Conservation (phyloP, 768 basidiomycete species). For the Boletellus sp. region DNA sequence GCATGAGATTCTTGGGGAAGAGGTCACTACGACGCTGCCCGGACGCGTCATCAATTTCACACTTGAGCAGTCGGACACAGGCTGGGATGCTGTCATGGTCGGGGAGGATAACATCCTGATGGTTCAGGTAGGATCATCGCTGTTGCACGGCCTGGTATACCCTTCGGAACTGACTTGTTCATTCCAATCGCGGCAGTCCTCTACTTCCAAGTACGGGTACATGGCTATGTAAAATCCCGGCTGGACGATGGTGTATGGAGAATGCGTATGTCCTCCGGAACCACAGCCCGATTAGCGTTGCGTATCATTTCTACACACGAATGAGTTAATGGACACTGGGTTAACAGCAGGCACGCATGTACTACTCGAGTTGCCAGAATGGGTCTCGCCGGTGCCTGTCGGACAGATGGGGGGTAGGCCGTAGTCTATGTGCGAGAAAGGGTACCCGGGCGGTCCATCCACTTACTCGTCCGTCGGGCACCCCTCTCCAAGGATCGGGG, state of each 20-base stretch:
- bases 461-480: background rate
- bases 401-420: too few species aligned
- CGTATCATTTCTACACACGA: background rate
- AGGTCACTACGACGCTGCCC: constrained; percentile 28
- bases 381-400: too few species aligned
- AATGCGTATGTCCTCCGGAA: background rate
- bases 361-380: too few species aligned
- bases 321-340: background rate
- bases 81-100: constrained; percentile 34
- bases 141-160: background rate
- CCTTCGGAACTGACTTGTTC: background rate
- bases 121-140: constrained; percentile 26
- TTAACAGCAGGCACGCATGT: background rate
- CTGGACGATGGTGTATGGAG: background rate
- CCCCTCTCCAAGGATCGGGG: background rate
- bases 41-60: constrained; percentile 21
- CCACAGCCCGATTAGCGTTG: background rate
- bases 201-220: constrained; percentile 18
- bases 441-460: background rate
- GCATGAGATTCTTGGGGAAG: constrained; percentile 15
- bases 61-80: constrained; percentile 10
- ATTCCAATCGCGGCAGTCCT: constrained; percentile 7
- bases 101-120: constrained; percentile 35
- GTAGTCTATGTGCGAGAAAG: background rate
- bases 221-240: constrained; percentile 25